A percentile compares a stretch with the other conserved stretches of the same genome.
phyloP scores from a whole-genome alignment of 441 rosid genomes.

The Eruca vesicaria region DNA sequence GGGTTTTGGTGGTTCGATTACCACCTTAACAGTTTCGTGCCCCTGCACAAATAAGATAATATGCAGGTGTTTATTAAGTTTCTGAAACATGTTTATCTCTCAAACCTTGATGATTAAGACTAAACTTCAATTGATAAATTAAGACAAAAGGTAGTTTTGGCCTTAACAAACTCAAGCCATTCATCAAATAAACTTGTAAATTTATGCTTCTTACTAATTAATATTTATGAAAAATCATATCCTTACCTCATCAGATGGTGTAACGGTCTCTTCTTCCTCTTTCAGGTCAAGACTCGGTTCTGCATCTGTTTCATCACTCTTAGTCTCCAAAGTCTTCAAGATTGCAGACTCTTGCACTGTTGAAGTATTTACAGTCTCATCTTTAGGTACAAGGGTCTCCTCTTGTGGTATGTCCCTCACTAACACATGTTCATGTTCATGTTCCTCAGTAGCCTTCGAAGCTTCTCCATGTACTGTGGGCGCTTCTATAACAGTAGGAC shows the following conservation, averaged over 20 bases:
- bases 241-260: constrained; percentile 49
- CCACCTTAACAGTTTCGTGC: background rate
- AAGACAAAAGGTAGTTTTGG: background rate
- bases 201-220: background rate
- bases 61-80: background rate
- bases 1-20: background rate
- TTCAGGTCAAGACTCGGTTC: background rate
- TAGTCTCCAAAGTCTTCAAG: background rate
- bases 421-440: constrained; percentile 19
- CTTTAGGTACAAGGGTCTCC: constrained; percentile 2
- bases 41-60: constrained; percentile 21
- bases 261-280: constrained; percentile 33
- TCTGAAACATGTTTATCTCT: background rate
- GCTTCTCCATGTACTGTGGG: constrained; percentile 19
- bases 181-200: background rate
- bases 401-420: constrained; percentile 12
- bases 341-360: background rate
- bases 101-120: too few relatives aligned
- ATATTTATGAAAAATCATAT: background rate
- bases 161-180: background rate
- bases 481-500: background rate
- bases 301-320: background rate
- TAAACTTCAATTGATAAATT: background rate
- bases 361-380: constrained; percentile 15
- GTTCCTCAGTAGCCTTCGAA: constrained; percentile 9